Conservation (phyloP, 2,329 filamentous ascomycete genomes). For the Colletotrichum tamarilloi region DNA sequence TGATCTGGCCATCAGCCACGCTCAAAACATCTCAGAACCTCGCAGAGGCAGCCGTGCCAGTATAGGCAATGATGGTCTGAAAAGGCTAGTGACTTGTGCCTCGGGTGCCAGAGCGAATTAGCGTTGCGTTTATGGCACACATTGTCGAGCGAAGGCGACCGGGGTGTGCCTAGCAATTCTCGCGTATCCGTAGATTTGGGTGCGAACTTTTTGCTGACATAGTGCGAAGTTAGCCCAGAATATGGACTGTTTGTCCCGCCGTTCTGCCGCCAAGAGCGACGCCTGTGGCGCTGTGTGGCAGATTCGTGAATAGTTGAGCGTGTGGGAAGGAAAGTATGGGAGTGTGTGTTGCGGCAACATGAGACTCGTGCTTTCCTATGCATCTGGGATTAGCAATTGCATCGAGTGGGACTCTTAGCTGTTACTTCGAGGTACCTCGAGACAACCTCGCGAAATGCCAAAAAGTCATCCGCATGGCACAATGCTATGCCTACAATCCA, state of each 20-base stretch:
- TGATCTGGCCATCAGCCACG: conserved; percentile 10
- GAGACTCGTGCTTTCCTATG: background rate
- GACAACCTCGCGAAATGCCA: background rate
- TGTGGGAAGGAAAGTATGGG: background rate
- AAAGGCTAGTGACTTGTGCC: background rate
- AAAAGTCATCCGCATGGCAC: too few relatives aligned
- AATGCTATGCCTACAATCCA: too few relatives aligned
- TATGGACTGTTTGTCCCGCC: background rate
- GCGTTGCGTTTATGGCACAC: background rate
- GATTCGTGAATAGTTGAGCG: background rate
- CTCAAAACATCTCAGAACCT: background rate
- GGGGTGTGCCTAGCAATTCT: conserved; percentile 9
- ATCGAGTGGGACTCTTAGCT: background rate
- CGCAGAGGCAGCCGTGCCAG: background rate
- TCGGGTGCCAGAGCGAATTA: background rate
- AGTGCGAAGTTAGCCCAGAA: conserved; percentile 11
- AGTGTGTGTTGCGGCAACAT: background rate
- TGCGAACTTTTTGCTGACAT: conserved; percentile 7
- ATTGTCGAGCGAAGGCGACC: background rate
- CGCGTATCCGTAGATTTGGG: background rate
- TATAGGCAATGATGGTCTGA: background rate
- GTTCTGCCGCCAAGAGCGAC: background rate
- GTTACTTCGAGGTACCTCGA: background rate
- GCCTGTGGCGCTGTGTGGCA: background rate
- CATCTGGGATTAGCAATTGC: background rate